Percentiles rank a stretch among this genome's conserved stretches.
Conservation (phyloP, 2,329 filamentous ascomycete genomes). For the Shiraia sp. region DNA sequence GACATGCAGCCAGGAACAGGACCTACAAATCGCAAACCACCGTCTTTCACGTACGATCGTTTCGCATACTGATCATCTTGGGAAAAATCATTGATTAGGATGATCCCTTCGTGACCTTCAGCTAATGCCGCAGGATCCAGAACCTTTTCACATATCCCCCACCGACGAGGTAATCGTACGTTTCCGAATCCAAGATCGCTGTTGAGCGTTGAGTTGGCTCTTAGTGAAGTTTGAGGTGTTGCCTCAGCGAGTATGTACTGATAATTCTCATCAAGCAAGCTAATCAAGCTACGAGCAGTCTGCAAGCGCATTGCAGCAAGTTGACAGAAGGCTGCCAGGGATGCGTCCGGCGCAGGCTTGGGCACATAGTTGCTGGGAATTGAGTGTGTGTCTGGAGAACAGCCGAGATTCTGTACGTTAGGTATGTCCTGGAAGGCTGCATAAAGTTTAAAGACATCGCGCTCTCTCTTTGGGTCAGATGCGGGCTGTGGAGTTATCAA, state of each 20-base stretch:
- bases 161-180: conserved; percentile 19
- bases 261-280: conserved; percentile 29
- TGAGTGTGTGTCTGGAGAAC: conserved; percentile 3
- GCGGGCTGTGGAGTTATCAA: not conserved
- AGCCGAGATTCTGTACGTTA: conserved; percentile 6
- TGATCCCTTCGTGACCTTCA: conserved; percentile 6
- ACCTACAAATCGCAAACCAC: conserved; percentile 24
- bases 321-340: conserved; percentile 32
- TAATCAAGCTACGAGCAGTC: conserved; percentile 31
- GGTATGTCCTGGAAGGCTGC: conserved; percentile 16
- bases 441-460: conserved; percentile 16
- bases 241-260: conserved; percentile 43
- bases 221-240: conserved; percentile 29
- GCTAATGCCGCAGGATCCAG: conserved; percentile 5
- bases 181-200: conserved; percentile 21
- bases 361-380: conserved; percentile 11
- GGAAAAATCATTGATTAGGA: conserved; percentile 23
- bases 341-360: conserved; percentile 17
- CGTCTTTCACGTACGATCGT: conserved; percentile 14
- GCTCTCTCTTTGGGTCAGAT: conserved; percentile 12
- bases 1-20: too few species aligned
- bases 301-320: conserved; percentile 31
- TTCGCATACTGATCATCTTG: conserved; percentile 6
- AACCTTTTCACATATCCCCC: conserved; percentile 18
- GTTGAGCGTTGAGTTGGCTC: conserved; percentile 6